These are phyloP conservation scores for Lachnellula subtilissima DNA, from an alignment of 2,329 filamentous ascomycete species.

Conservation along the genomic window DNA sequence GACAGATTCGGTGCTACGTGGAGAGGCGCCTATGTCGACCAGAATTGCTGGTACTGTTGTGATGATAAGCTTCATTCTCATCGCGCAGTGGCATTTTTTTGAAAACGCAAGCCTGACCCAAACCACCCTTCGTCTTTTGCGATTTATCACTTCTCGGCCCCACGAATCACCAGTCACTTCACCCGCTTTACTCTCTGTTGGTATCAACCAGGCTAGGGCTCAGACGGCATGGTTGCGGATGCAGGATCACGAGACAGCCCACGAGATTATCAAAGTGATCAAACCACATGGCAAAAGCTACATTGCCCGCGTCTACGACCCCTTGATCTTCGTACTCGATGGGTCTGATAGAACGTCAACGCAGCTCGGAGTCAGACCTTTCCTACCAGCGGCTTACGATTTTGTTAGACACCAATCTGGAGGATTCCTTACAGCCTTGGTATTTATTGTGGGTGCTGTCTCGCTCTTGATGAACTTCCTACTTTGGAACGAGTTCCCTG, in stretches of 20 bases:
- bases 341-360: constrained; percentile 59
- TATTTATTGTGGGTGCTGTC: constrained; percentile 60
- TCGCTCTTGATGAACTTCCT: constrained; percentile 70
- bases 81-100: constrained; percentile 75
- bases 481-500: constrained; percentile 54
- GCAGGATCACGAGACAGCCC: constrained; percentile 74
- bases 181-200: constrained; percentile 44
- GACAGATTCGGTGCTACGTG: constrained; percentile 57
- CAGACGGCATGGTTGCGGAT: constrained; percentile 71
- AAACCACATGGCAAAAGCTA: constrained; percentile 69
- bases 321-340: constrained; percentile 66
- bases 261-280: constrained; percentile 70
- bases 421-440: constrained; percentile 57
- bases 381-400: constrained; percentile 59
- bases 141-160: constrained; percentile 15
- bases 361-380: constrained; percentile 39
- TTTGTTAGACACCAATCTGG: constrained; percentile 57
- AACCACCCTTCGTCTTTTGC: constrained; percentile 34
- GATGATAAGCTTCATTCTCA: constrained; percentile 66
- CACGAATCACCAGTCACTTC: constrained; percentile 17
- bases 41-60: constrained; percentile 70
- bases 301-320: constrained; percentile 69
- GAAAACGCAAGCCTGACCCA: constrained; percentile 48
- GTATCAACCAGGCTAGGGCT: constrained; percentile 70
- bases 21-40: constrained; percentile 64